phyloP scores from a whole-genome alignment of 805 yeast genomes.

The Pichia ethanolica region DNA sequence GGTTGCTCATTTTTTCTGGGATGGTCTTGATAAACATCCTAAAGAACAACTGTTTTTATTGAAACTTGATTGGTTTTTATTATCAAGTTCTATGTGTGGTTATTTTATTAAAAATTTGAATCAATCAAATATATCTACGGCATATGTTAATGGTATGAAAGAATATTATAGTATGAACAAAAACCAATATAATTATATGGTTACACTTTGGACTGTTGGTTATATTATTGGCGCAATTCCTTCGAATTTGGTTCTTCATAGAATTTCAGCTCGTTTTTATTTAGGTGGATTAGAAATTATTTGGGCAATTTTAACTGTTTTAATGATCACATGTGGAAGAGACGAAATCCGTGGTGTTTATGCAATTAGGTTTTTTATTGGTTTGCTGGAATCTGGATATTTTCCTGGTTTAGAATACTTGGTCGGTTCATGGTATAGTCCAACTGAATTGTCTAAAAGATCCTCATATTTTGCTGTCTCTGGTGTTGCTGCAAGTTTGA shows the following conservation, averaged over 20 bases:
- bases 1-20: constrained; percentile 18
- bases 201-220: constrained; percentile 43
- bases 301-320: constrained; percentile 4
- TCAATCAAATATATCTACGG: constrained; percentile 50
- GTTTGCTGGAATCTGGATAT: constrained; percentile 57
- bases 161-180: constrained; percentile 49
- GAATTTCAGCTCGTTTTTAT: constrained; percentile 35
- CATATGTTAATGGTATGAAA: constrained; percentile 57
- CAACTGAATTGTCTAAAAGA: constrained; percentile 50
- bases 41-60: constrained; percentile 31
- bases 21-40: constrained; percentile 30
- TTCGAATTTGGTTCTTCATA: constrained; percentile 35
- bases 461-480: constrained; percentile 51
- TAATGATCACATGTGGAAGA: constrained; percentile 4
- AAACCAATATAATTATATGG: constrained; percentile 39
- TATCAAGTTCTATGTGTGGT: constrained; percentile 43
- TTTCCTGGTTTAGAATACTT: constrained; percentile 56
- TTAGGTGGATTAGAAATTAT: constrained; percentile 34
- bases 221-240: constrained; percentile 44
- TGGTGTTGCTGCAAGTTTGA: constrained; percentile 50
- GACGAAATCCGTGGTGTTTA: constrained; percentile 35
- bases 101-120: constrained; percentile 65
- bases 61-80: constrained; percentile 46
- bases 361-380: constrained; percentile 56
- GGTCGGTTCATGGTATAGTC: constrained; percentile 49